These are phyloP conservation scores for Suhomyces kilbournensis DNA, from an alignment of 805 yeast genomes.

Conservation along the genomic window DNA sequence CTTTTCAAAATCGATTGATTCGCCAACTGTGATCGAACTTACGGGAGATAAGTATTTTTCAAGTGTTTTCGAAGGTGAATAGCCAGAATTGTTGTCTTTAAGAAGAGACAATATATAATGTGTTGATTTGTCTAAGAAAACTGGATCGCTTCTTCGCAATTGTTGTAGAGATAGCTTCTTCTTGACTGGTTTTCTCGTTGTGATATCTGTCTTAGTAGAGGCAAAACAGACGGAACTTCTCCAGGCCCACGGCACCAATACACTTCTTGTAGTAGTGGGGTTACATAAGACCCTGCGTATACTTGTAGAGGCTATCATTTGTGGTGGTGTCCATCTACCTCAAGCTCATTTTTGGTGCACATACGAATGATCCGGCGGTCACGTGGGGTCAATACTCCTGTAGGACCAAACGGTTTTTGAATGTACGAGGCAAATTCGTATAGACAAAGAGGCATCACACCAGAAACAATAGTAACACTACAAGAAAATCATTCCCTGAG, in stretches of 20 bases:
- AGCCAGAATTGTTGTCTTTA: constrained; percentile 14
- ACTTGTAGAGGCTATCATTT: background rate
- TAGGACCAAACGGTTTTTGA: background rate
- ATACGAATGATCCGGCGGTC: background rate
- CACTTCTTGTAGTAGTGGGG: background rate
- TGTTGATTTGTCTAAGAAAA: constrained; percentile 21
- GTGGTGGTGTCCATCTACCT: background rate
- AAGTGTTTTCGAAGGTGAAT: constrained; percentile 17
- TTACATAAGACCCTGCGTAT: background rate
- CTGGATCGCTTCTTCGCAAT: constrained; percentile 23
- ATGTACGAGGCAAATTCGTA: background rate
- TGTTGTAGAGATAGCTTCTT: constrained; percentile 27
- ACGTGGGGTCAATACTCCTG: background rate
- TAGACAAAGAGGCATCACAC: background rate
- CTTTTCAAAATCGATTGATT: constrained; percentile 55
- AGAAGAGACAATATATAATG: constrained; percentile 23
- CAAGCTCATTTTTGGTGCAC: background rate
- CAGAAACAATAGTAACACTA: background rate
- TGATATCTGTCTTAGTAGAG: background rate
- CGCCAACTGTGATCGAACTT: constrained; percentile 71
- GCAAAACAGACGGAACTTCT: background rate
- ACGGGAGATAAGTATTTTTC: constrained; percentile 44
- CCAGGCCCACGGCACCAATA: background rate
- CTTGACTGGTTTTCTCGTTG: constrained; percentile 1
- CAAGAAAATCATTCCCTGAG: background rate